Evolutionary conservation across 306 rosid genomes (phyloP).

Genomic region (Acmispon strigosus): DNA sequence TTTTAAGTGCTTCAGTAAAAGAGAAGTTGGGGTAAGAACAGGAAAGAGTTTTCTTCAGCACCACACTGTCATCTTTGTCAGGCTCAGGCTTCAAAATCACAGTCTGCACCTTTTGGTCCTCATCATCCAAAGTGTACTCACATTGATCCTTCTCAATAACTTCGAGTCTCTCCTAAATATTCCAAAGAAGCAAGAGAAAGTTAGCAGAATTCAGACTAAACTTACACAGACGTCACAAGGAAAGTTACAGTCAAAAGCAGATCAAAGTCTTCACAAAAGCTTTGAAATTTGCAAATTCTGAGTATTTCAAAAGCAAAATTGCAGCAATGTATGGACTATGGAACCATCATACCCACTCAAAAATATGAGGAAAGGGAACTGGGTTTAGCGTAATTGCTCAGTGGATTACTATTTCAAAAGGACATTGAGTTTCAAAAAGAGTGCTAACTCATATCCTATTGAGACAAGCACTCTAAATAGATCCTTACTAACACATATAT

Average conservation of each 20-base stretch:
- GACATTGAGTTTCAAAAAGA: neutral
- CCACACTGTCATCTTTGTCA: conserved; percentile 40
- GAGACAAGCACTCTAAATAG: neutral
- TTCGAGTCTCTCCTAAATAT: conserved; percentile 77
- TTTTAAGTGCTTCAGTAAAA: conserved; percentile 65
- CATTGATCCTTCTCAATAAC: conserved; percentile 82
- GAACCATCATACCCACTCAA: neutral
- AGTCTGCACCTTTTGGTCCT: conserved; percentile 71
- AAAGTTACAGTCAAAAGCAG: neutral
- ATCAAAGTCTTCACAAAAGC: neutral
- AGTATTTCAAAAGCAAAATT: neutral
- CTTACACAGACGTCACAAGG: neutral
- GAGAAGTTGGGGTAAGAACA: conserved; percentile 83
- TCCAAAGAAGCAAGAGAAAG: conserved; percentile 13
- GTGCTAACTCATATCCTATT: neutral
- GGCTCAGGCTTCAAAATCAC: conserved; percentile 90
- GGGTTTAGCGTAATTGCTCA: neutral
- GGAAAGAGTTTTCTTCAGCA: conserved; percentile 89
- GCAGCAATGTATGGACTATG: neutral
- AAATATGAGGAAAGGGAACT: neutral
- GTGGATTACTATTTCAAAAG: neutral
- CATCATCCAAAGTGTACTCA: conserved; percentile 92
- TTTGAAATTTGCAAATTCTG: neutral
- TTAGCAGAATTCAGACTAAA: neutral
- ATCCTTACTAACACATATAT: neutral